Conservation (phyloP, 2,329 filamentous ascomycete genomes). For the Ophiostoma ulmi region DNA sequence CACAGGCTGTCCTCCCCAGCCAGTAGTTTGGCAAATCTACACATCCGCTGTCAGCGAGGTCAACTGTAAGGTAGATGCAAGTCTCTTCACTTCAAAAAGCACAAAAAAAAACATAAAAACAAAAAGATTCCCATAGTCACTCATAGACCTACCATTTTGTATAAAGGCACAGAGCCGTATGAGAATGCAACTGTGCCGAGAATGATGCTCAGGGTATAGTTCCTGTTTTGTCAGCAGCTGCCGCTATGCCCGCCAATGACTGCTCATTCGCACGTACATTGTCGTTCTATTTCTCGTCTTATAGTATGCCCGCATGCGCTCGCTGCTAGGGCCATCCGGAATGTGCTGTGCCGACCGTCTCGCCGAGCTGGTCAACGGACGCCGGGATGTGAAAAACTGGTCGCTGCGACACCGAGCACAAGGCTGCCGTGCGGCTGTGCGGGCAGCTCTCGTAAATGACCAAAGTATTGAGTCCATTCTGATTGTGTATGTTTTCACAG, state of each 20-base stretch:
- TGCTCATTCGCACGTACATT: constrained; percentile 42
- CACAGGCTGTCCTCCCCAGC: constrained; percentile 90
- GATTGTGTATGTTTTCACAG: background rate
- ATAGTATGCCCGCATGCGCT: constrained; percentile 59
- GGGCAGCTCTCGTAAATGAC: constrained; percentile 14
- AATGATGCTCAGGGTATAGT: constrained; percentile 70
- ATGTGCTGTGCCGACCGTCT: constrained; percentile 29
- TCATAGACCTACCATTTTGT: constrained; percentile 64
- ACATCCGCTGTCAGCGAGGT: background rate
- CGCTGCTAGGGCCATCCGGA: constrained; percentile 50
- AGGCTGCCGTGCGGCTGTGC: constrained; percentile 2
- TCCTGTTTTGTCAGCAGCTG: constrained; percentile 20
- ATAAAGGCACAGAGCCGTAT: constrained; percentile 79
- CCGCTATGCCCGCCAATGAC: constrained; percentile 3
- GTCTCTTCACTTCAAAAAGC: no score
- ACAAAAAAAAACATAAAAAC: no score
- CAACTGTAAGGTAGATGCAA: background rate
- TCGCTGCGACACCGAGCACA: constrained; percentile 20
- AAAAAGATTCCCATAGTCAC: background rate
- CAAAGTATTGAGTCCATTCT: constrained; percentile 22
- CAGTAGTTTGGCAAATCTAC: constrained; percentile 76
- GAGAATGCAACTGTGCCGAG: constrained; percentile 73
- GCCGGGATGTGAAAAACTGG: constrained; percentile 2
- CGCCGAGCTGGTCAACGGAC: constrained; percentile 27
- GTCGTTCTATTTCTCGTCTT: constrained; percentile 63